Conservation (phyloP, 2,329 filamentous ascomycete species). For the Rhynchosporium graminicola region DNA sequence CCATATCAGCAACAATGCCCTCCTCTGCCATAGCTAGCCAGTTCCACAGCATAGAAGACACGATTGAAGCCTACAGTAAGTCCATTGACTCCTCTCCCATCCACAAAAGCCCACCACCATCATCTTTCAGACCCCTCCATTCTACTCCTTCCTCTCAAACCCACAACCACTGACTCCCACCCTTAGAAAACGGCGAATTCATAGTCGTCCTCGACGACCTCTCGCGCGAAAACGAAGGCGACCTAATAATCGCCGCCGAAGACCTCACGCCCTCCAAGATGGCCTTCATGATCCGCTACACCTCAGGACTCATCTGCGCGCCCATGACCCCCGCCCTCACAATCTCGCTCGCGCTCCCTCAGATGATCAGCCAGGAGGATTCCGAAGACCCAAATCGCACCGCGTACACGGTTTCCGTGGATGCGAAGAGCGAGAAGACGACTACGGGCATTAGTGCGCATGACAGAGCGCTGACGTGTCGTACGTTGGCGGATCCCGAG, state of each 20-base stretch:
- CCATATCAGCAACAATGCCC: slow-evolving; percentile 34
- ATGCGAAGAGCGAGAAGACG: slow-evolving; percentile 70
- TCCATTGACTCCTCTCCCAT: slow-evolving; percentile 21
- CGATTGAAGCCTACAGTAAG: slow-evolving; percentile 65
- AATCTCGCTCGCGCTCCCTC: slow-evolving; percentile 73
- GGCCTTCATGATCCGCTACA: slow-evolving; percentile 93
- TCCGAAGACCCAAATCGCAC: slow-evolving; percentile 82
- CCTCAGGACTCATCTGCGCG: slow-evolving; percentile 87
- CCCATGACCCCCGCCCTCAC: slow-evolving; percentile 73
- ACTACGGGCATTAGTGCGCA: slow-evolving; percentile 90
- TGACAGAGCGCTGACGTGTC: slow-evolving; percentile 81
- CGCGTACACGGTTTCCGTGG: slow-evolving; percentile 89
- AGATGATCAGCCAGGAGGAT: slow-evolving; percentile 69
- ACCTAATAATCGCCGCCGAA: slow-evolving; percentile 91
- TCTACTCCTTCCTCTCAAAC: slow-evolving; percentile 16
- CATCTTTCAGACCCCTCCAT: not conserved
- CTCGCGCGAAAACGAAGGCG: slow-evolving; percentile 94
- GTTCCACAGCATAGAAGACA: slow-evolving; percentile 67
- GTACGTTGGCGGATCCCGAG: slow-evolving; percentile 70
- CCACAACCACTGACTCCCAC: slow-evolving; percentile 12
- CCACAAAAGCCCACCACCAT: not conserved
- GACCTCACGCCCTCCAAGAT: slow-evolving; percentile 85
- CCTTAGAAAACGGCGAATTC: slow-evolving; percentile 77
- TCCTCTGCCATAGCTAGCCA: slow-evolving; percentile 41
- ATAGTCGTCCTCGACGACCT: slow-evolving; percentile 93